Base-by-base conservation (phyloP, 2,329 filamentous ascomycete species). In the Xylariales sp. region DNA sequence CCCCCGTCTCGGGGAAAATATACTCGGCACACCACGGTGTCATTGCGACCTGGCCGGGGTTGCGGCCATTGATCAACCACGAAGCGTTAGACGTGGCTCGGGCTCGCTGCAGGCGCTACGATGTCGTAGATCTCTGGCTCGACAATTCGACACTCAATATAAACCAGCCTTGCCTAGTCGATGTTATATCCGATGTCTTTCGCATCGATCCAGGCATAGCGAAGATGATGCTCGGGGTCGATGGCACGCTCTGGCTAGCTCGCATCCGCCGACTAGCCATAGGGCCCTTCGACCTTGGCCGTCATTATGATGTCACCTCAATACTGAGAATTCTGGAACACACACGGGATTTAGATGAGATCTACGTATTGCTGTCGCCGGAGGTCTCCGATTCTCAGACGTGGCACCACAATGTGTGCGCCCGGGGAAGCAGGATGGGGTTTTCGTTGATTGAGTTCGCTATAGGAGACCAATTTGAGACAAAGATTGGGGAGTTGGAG, bases 11-110 rank as follows among this genome's bases (percentile, higher is more conserved):
- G 34, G 66, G 66, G 10, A 63, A 46, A 53, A 48, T 67, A 41
- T 66, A 61, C 18, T 54, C 64, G 48, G 56, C 63, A 9, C 50
- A 62, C 16, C 39, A 62, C 16, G 52, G 57, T 39, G 30, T 46
- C 41, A 50, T 55, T n/a, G 56, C 43, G 10, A 41, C 36, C 39
- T 71, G 64, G 69, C 67, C 67, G 48, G 59, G 23, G 28, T 41
- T 71, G 49, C 58, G 30, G 30, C 67, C 67, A 60, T 43, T 71
- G 43, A 67, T 71, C 61, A 71, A 71, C 39, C 58, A 56, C 30
- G 67, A 71, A 59, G 67, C 69, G 8, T 53, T 71, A 8, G 39
- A 32, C 23, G 64, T 56, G 18, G 67, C 67, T 12, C 49, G 54
- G 14, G 12, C 53, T 8, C 23, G 41, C 30, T 67, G 63, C 39